Evolutionary conservation across 2,329 filamentous ascomycete species (phyloP).

Genomic region (Aspergillus quadricinctus): DNA sequence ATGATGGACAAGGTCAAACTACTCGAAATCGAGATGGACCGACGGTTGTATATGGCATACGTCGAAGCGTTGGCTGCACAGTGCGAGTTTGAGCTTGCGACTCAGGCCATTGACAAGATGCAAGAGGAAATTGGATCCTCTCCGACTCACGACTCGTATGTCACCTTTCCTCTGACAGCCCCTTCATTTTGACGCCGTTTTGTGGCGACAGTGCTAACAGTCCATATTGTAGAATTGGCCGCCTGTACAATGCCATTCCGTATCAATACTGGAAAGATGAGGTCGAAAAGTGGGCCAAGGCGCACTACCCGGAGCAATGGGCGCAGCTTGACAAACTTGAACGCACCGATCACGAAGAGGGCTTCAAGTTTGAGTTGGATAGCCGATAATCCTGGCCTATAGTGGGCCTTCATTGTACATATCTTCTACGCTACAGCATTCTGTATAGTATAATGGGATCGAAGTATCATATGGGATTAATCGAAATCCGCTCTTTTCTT

Average conservation of each 20-base stretch:
- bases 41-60: conserved; percentile 70
- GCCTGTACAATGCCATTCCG: conserved; percentile 70
- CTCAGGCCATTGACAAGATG: conserved; percentile 62
- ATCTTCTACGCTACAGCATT: not conserved
- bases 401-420: not conserved
- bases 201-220: conserved; percentile 7
- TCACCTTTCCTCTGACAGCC: conserved; percentile 19
- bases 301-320: conserved; percentile 67
- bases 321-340: conserved; percentile 52
- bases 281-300: conserved; percentile 70
- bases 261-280: conserved; percentile 61
- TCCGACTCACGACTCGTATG: conserved; percentile 69
- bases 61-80: conserved; percentile 71
- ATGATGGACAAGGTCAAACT: conserved; percentile 54
- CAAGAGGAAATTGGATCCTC: conserved; percentile 61
- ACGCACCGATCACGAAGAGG: conserved; percentile 32
- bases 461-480: not conserved
- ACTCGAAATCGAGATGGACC: conserved; percentile 75
- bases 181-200: not conserved
- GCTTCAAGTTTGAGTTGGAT: conserved; percentile 25
- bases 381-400: not conserved
- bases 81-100: conserved; percentile 64
- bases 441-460: not conserved
- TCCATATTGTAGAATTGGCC: conserved; percentile 57
- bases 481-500: not conserved